Base-by-base conservation (phyloP, 257 asterid species). In the Lantana camara region DNA sequence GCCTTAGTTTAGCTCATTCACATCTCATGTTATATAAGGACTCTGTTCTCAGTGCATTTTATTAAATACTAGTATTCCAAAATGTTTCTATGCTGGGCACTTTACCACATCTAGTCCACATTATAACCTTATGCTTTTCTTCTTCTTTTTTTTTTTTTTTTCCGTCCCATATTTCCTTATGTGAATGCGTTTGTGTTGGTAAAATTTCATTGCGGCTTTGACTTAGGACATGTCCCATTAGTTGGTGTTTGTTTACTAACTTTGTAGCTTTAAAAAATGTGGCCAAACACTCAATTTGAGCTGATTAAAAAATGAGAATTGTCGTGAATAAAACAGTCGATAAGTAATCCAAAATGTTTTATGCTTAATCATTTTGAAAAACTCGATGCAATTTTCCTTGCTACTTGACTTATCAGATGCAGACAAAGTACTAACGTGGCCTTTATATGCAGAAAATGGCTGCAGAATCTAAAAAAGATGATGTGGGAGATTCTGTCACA, bases 391-490 rank as follows among this genome's bases (percentile, higher is more conserved):
- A 11, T 41, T 11, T 12, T 14, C 46, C 16, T 13, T 35, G 40
- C 1, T 3, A 35, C 40, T 3, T 35, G 40, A 35, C 15, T 1
- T 3, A 5, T 7, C 49, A 55, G 32, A 41, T 49, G 14, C 35
- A 3, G 2, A 29, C 29, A 4, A 24, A 14, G 57, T 7, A 24
- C 53, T 44, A 47, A 29, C 16, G 16, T 37, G 46, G 46, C 34
- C 4, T 75, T 3, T 56, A 29, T 64, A 19, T 22, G 73, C 60
- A 74, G 79, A 69, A 79, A 74, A 92, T 93, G 97, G 81, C 85
- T 9, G 86, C 63, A 61, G 94, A 77, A 58, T 48, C 76, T 59
- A 77, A 75, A 58, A 82, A 35, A 35, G 40, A 80, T 44, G 93
- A 84, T 42, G 75, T 30, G 47, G 80, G 23, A 48, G 90, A 83